A percentile compares a stretch with the other conserved stretches of the same genome.
phyloP scores from a whole-genome alignment of 2,329 filamentous ascomycete genomes.

The Clonostachys rosea region DNA sequence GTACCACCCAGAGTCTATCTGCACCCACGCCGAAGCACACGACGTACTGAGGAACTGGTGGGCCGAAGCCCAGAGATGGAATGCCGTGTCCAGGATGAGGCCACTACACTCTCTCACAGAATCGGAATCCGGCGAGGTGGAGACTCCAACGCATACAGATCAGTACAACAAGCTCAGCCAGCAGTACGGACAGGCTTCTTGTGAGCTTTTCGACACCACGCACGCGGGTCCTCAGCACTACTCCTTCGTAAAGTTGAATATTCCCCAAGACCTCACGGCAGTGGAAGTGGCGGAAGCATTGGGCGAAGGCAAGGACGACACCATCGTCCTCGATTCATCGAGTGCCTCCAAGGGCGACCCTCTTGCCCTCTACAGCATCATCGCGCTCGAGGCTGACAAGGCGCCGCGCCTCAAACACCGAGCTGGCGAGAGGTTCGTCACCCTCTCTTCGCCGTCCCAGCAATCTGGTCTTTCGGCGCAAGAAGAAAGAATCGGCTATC shows the following conservation, averaged over 20 bases:
- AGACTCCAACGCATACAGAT: neutral
- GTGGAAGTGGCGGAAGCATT: slow-evolving; percentile 51
- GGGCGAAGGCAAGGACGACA: slow-evolving; percentile 30
- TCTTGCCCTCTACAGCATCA: slow-evolving; percentile 61
- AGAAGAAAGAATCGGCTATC: neutral
- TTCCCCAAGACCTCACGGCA: slow-evolving; percentile 40
- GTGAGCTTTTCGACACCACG: no score
- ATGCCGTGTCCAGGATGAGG: slow-evolving; percentile 18
- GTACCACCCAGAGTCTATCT: slow-evolving; percentile 87
- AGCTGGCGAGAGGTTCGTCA: slow-evolving; percentile 35
- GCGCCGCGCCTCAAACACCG: slow-evolving; percentile 55
- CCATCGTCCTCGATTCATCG: slow-evolving; percentile 56
- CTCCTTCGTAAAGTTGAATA: slow-evolving; percentile 30
- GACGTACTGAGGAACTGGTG: slow-evolving; percentile 74
- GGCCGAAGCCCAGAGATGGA: slow-evolving; percentile 57
- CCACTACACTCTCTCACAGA: neutral
- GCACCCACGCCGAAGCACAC: slow-evolving; percentile 65
- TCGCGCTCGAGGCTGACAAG: slow-evolving; percentile 59
- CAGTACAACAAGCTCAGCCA: slow-evolving; percentile 2
- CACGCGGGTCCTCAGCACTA: slow-evolving; percentile 21
- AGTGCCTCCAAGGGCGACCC: slow-evolving; percentile 41
- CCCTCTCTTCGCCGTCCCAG: neutral
- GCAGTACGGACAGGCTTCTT: slow-evolving; percentile 9
- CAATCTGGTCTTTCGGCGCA: neutral
- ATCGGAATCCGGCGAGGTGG: neutral